Conservation (phyloP, 192 early-diverging fungal genomes). For the Umbelopsis sp. region DNA sequence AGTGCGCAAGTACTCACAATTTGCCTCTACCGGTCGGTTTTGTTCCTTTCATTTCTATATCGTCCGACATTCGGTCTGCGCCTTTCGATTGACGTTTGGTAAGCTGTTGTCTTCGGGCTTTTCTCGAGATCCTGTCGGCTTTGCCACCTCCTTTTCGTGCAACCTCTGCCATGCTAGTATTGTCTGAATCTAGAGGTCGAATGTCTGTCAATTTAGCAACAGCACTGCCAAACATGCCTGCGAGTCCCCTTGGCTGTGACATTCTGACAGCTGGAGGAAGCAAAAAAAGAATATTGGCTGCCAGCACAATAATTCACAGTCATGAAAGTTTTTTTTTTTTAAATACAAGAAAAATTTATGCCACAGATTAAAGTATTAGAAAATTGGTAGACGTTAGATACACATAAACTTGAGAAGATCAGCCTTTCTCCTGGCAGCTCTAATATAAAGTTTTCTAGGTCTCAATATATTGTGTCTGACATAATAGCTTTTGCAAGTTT, state of each 20-base stretch:
- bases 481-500: constrained; percentile 39
- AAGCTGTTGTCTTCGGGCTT: not conserved
- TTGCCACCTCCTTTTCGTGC: not conserved
- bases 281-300: not conserved
- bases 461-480: constrained; percentile 28
- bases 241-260: constrained; percentile 11
- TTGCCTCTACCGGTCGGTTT: not conserved
- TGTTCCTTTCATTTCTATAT: constrained; percentile 11
- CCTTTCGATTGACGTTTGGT: not conserved
- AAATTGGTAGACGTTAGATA: too few species aligned
- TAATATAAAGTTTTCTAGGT: constrained; percentile 31
- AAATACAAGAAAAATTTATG: not conserved
- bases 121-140: not conserved
- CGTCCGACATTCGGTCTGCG: not conserved
- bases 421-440: constrained; percentile 32
- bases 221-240: constrained; percentile 14
- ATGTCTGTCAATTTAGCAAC: constrained; percentile 2
- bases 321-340: not conserved
- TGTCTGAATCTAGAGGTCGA: not conserved
- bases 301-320: not conserved
- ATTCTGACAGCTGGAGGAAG: not conserved
- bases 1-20: not conserved
- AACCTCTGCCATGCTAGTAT: not conserved
- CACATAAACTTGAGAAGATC: too few species aligned
- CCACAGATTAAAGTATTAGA: too few species aligned